phyloP scores from a whole-genome alignment of 2,329 filamentous ascomycete species.

The Grosmannia clavigera region DNA sequence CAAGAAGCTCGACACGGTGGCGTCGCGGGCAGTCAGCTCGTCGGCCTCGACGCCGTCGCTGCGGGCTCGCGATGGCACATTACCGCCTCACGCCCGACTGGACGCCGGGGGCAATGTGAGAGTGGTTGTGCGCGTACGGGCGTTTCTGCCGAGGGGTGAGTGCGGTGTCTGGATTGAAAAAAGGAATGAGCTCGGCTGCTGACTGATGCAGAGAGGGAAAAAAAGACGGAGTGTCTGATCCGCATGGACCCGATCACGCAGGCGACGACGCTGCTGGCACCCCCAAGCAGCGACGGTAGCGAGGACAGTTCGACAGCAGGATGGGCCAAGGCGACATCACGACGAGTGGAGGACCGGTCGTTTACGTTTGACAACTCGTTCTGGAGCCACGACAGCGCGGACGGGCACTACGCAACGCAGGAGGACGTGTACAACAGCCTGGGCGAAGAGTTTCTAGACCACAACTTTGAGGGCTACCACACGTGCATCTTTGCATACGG shows the following conservation, averaged over 20 bases:
- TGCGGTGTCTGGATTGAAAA: not conserved
- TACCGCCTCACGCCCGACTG: slow-evolving; percentile 43
- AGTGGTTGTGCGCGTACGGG: slow-evolving; percentile 70
- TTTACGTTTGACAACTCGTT: slow-evolving; percentile 97
- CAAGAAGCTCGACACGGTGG: slow-evolving; percentile 2
- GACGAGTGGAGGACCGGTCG: slow-evolving; percentile 16
- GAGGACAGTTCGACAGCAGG: slow-evolving; percentile 14
- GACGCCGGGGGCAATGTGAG: slow-evolving; percentile 63
- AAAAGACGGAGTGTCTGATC: slow-evolving; percentile 73
- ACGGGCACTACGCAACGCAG: slow-evolving; percentile 77
- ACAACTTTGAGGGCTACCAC: slow-evolving; percentile 97
- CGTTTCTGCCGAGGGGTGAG: slow-evolving; percentile 66
- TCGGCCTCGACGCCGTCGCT: slow-evolving; percentile 70
- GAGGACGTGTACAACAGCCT: slow-evolving; percentile 80
- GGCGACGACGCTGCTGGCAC: slow-evolving; percentile 66
- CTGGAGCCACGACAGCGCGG: slow-evolving; percentile 87
- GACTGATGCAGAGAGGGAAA: slow-evolving; percentile 55
- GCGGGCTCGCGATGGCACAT: slow-evolving; percentile 57
- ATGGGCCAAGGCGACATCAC: slow-evolving; percentile 17
- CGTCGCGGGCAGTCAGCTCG: slow-evolving; percentile 36
- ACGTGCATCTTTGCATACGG: slow-evolving; percentile 99
- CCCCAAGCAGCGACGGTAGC: slow-evolving; percentile 20
- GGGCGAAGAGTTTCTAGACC: slow-evolving; percentile 82
- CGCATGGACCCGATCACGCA: slow-evolving; percentile 83
- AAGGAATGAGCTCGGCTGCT: not conserved